phyloP scores from a whole-genome alignment of 2,329 filamentous ascomycete genomes.

The Monosporascus ibericus region DNA sequence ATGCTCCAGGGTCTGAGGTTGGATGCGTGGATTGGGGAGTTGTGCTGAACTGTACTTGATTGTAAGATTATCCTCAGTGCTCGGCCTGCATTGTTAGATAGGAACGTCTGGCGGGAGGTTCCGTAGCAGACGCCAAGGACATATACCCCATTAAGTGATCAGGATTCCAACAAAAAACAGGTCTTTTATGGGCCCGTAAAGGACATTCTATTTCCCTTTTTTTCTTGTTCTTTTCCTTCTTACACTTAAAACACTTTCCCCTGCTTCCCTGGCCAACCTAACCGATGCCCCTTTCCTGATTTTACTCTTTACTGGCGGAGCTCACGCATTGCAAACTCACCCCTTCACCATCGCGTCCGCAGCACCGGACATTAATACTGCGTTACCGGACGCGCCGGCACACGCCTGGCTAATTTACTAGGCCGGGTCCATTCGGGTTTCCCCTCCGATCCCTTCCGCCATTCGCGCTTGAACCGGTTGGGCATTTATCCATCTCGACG shows the following conservation, averaged over 20 bases:
- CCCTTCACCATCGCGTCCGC: conserved; percentile 62
- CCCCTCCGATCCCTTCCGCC: conserved; percentile 45
- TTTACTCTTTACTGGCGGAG: conserved; percentile 25
- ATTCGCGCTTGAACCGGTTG: conserved; percentile 39
- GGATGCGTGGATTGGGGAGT: neutral
- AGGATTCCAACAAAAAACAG: no score
- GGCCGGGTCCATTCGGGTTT: conserved; percentile 57
- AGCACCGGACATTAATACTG: conserved; percentile 31
- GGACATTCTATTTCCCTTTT: no score
- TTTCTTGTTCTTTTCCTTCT: no score
- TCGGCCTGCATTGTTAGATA: neutral
- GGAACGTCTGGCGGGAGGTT: no score
- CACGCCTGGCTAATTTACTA: conserved; percentile 50
- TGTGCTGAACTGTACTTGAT: neutral
- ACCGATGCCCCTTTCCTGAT: no score
- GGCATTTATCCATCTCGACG: conserved; percentile 48
- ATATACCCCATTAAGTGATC: no score
- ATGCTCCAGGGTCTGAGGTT: neutral
- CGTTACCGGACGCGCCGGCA: conserved; percentile 11
- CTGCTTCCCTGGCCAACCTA: no score
- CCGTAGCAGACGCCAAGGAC: no score
- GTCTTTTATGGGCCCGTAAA: no score
- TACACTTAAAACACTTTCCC: no score
- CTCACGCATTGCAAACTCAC: conserved; percentile 53
- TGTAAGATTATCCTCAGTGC: neutral